Percentiles rank a stretch among this genome's conserved stretches.
Evolutionary conservation across 2,329 filamentous ascomycete species (phyloP).

Genomic region (Paramyrothecium sp.): DNA sequence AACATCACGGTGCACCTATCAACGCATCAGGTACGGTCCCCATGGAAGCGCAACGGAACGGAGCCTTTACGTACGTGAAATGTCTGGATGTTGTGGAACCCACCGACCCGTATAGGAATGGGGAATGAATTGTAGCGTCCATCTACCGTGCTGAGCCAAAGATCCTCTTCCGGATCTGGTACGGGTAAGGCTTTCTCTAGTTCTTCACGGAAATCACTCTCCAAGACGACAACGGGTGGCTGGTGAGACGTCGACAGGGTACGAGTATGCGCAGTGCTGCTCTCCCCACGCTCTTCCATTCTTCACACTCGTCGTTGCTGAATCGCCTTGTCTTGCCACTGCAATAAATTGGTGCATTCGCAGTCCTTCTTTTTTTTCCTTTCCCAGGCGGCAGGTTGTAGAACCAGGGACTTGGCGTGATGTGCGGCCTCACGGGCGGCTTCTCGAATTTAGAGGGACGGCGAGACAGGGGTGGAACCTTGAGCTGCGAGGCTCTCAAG

Average conservation of each 20-base stretch:
- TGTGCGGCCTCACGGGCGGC: no score
- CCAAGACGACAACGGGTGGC: slow-evolving; percentile 19
- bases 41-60: background rate
- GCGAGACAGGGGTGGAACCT: no score
- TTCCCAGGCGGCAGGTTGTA: no score
- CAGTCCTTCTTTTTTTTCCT: no score
- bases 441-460: no score
- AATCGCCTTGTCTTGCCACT: no score
- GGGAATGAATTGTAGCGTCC: slow-evolving; percentile 45
- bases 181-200: slow-evolving; percentile 8
- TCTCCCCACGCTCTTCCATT: slow-evolving; percentile 16
- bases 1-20: slow-evolving; percentile 44
- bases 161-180: slow-evolving; percentile 36
- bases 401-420: no score
- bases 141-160: slow-evolving; percentile 49
- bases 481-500: no score
- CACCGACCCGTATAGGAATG: slow-evolving; percentile 43
- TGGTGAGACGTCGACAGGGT: slow-evolving; percentile 1
- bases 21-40: slow-evolving; percentile 2
- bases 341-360: no score
- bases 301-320: background rate
- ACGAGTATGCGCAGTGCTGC: slow-evolving; percentile 3
- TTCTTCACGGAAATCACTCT: slow-evolving; percentile 14
- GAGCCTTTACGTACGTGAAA: slow-evolving; percentile 27
- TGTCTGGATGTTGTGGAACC: slow-evolving; percentile 36